phyloP scores from a whole-genome alignment of 1,139 yeast genomes.

The Geotrichum siamense region DNA sequence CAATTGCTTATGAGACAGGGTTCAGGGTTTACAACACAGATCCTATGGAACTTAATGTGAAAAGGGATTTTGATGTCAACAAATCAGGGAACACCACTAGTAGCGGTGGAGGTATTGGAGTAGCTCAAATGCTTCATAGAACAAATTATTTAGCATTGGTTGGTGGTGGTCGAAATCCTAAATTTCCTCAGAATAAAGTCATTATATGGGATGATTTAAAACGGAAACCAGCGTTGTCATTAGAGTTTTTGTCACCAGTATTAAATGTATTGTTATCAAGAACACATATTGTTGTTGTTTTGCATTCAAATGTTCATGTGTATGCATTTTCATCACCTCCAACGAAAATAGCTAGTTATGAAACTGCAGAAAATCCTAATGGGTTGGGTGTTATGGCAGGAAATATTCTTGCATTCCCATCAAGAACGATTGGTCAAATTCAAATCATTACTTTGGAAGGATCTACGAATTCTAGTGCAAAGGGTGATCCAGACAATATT shows the following conservation, averaged over 20 bases:
- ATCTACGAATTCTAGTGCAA: conserved; percentile 2
- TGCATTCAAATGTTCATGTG: conserved; percentile 59
- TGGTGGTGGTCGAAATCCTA: conserved; percentile 80
- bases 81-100: conserved; percentile 24
- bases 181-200: conserved; percentile 63
- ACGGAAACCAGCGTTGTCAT: conserved; percentile 60
- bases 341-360: conserved; percentile 57
- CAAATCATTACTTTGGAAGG: conserved; percentile 61
- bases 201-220: conserved; percentile 90
- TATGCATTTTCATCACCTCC: conserved; percentile 82
- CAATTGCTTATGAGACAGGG: conserved; percentile 74
- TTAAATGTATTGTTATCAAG: conserved; percentile 68
- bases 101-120: conserved; percentile 56
- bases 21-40: conserved; percentile 82
- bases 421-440: conserved; percentile 56
- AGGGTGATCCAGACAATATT: conserved; percentile 1
- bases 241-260: conserved; percentile 72
- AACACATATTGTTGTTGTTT: conserved; percentile 63
- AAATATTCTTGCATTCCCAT: conserved; percentile 65
- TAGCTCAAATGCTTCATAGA: conserved; percentile 74
- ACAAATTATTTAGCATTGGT: conserved; percentile 85
- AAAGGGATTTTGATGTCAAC: conserved; percentile 38
- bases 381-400: conserved; percentile 59
- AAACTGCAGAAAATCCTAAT: conserved; percentile 57
- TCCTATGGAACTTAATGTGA: conserved; percentile 75